Conservation (phyloP, 2,329 filamentous ascomycete genomes). For the Exophiala phaeomuriformis region DNA sequence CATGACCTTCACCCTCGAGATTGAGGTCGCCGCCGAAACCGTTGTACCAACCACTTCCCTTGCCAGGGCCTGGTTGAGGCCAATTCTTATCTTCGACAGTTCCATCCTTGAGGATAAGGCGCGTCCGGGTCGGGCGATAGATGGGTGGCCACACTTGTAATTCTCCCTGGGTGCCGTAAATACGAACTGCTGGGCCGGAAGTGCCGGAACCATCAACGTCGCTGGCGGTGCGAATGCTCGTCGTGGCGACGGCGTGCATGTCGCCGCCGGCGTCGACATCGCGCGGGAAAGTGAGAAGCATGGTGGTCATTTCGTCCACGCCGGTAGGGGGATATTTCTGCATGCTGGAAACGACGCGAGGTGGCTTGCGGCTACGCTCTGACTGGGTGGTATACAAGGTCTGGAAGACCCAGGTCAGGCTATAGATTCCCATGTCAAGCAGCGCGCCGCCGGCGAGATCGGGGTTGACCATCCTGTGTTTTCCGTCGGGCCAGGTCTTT, state of each 20-base stretch:
- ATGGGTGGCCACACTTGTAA: constrained; percentile 28
- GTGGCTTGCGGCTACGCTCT: constrained; percentile 54
- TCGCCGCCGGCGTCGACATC: constrained; percentile 55
- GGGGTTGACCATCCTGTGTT: constrained; percentile 74
- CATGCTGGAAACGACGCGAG: constrained; percentile 53
- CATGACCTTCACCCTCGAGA: constrained; percentile 53
- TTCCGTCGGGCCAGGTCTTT: constrained; percentile 44
- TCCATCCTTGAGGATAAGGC: constrained; percentile 64
- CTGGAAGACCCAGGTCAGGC: constrained; percentile 76
- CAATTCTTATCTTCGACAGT: constrained; percentile 31
- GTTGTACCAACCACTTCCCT: constrained; percentile 57
- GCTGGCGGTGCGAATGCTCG: constrained; percentile 26
- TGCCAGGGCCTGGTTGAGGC: constrained; percentile 30
- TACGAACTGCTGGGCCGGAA: constrained; percentile 25
- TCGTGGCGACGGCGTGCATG: constrained; percentile 45
- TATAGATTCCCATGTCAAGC: constrained; percentile 81
- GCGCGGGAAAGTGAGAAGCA: constrained; percentile 26
- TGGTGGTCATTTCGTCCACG: constrained; percentile 30
- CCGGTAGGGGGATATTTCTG: constrained; percentile 25
- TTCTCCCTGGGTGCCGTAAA: constrained; percentile 28
- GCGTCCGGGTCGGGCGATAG: constrained; percentile 47
- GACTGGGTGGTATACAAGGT: constrained; percentile 56
- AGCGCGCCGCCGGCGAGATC: constrained; percentile 76
- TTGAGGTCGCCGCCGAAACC: constrained; percentile 53
- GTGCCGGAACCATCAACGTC: constrained; percentile 24